Evolutionary conservation across 2,329 filamentous ascomycete genomes (phyloP), one percentile per base, ranked within the genome.

Genomic region (Elsinoe ampelina): DNA sequence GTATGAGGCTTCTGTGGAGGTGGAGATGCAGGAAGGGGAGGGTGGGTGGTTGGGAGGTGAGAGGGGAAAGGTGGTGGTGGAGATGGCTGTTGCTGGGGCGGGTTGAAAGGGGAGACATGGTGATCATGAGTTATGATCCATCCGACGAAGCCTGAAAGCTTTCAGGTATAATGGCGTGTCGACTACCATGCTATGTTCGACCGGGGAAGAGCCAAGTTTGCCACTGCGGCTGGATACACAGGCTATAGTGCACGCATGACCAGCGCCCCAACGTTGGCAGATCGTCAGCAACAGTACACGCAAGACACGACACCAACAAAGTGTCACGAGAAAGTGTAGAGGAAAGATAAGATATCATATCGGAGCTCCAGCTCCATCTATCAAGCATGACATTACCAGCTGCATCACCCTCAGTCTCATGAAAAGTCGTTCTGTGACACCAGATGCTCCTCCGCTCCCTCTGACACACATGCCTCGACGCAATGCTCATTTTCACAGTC

Each of bases 1-100:
- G 0, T 98, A 97, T 68, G 82, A 86, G 55, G 87, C 86, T 61
- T 87, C 87, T 30, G 75, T 92, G 66, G 84, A 82, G 13, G 77
- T 84, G 52, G 76, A 81, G 59, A 79, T 81, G 39, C 75, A 77
- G 17, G 83, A 82, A 22, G 80, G 60, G 22, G 63, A 70, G 35
- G 60, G 54, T 58, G 62, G 64, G 39, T 73, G 67, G 59, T 52
- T 73, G 30, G 71, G 68, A 39, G 70, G 70, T 13, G 71, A 72
- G 57, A 65, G 65, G 50, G 71, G 68, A 12, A 65, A 60, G 59
- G 62, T 61, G 48, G 62, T 73, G 50, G 70, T 71, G 20, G 68
- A 71, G 50, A 62, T 67, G 57, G 68, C 70, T 12, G n/a, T 56
- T 15, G 35, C 32, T 36, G 48, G 32, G 19, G 26, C 26, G 26